Conservation (phyloP, 805 yeast species). For the Lachancea sp. region DNA sequence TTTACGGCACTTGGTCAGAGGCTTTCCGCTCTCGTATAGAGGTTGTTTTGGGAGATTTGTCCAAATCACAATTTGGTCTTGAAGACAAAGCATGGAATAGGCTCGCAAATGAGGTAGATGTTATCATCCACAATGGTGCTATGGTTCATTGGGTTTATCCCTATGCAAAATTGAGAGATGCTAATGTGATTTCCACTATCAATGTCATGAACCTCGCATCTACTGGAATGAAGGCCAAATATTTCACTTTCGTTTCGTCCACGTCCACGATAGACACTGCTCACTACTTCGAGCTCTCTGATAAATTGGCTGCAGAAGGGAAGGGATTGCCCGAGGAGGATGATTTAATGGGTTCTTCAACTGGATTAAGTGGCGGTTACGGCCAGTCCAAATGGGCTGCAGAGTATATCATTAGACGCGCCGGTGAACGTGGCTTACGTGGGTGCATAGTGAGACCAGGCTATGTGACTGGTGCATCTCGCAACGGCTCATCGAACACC, state of each 20-base stretch:
- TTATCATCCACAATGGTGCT: constrained; percentile 93
- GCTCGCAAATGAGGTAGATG: constrained; percentile 60
- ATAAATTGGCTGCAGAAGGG: constrained; percentile 57
- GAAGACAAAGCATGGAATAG: constrained; percentile 47
- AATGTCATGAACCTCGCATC: constrained; percentile 72
- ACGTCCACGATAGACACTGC: constrained; percentile 89
- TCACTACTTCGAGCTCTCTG: constrained; percentile 72
- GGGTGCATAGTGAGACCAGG: constrained; percentile 96
- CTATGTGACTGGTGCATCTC: constrained; percentile 81
- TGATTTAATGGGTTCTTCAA: constrained; percentile 70
- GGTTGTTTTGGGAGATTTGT: constrained; percentile 77
- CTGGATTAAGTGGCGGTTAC: constrained; percentile 84
- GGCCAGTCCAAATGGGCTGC: constrained; percentile 99
- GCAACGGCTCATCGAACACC: constrained; percentile 85
- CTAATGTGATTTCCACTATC: constrained; percentile 84
- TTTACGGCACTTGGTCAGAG: constrained; percentile 65
- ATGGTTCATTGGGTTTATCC: constrained; percentile 99
- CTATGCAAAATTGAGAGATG: constrained; percentile 80
- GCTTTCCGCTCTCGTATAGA: constrained; percentile 51
- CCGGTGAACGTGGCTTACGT: constrained; percentile 79
- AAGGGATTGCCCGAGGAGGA: constrained; percentile 80
- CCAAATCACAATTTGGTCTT: constrained; percentile 68
- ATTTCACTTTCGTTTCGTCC: constrained; percentile 87
- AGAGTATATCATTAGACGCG: constrained; percentile 78
- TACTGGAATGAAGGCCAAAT: constrained; percentile 74